Evolutionary conservation across 179 eudicot genomes (phyloP), one percentile per base, ranked within the genome.

Genomic region (Beta corolliflora): DNA sequence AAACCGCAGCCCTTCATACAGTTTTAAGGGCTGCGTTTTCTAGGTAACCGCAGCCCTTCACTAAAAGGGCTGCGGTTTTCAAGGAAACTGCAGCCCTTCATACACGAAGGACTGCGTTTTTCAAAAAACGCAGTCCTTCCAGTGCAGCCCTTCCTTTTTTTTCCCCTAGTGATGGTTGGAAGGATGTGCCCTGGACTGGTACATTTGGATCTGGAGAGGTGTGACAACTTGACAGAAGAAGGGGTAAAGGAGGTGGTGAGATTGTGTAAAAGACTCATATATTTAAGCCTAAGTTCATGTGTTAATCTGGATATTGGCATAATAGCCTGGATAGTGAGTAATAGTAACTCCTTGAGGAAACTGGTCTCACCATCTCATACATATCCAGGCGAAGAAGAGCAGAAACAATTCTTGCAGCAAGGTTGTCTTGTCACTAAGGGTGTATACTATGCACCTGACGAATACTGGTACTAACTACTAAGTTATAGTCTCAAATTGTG

Each of bases 201-300:
- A 4, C 73, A 83, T 67, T 71, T 83, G 59, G 48, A 80, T 76
- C 54, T 83, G 82, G 11, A 44, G 59, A 71, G 73, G 9, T 77
- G 79, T 31, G 55, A 79, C 21, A 77, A 73, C 23, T 16, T 77
- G 56, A 76, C 80, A 75, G 79, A 84, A 64, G 73, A 78, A 76
- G 86, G 83, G 69, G 79, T 82, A 14, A 82, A 77, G 76, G 76
- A 48, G 9, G 52, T 48, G 52, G 52, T 48, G 52, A 81, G 63
- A 80, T 77, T 72, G 19, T 83, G 86, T 58, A 61, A 18, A 75
- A 80, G 72, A 75, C 80, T 83, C 29, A 60, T 68, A 64, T 80
- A 36, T 64, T 61, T 83, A n/a, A 70, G 3, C 60, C 44, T 61
- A 63, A 69, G 69, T 71, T 77, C 21, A 1, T 80, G 86, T 45